These are phyloP conservation scores for Ulvella scutata DNA, from an alignment of 139 green algal species.

Conservation along the genomic window DNA sequence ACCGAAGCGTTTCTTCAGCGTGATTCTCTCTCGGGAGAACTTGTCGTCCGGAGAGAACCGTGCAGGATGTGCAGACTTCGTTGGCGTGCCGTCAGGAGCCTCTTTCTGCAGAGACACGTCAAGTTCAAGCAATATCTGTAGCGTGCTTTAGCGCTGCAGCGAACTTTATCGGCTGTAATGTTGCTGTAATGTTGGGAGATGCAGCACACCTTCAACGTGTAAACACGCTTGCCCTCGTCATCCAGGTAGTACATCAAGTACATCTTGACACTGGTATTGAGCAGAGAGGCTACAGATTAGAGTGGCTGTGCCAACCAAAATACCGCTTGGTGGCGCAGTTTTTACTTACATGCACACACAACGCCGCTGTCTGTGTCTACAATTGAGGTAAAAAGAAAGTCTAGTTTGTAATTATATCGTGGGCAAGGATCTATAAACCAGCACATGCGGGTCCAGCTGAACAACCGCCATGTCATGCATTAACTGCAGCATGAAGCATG, in stretches of 20 bases:
- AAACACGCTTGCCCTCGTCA: slow-evolving; percentile 71
- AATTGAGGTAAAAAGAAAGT: no score
- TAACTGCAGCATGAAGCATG: no score
- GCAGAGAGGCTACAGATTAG: no score
- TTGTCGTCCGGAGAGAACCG: slow-evolving; percentile 97
- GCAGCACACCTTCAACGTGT: slow-evolving; percentile 76
- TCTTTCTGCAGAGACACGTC: slow-evolving; percentile 41
- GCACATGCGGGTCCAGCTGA: no score
- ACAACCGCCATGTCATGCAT: no score
- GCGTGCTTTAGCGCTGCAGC: not conserved
- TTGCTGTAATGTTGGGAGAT: not conserved
- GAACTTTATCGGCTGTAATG: not conserved
- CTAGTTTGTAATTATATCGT: no score
- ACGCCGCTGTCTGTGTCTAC: no score
- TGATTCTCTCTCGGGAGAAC: slow-evolving; percentile 84
- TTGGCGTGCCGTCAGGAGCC: slow-evolving; percentile 61
- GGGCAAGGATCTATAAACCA: no score
- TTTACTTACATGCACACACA: no score
- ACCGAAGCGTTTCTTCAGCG: slow-evolving; percentile 81
- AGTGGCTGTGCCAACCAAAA: no score
- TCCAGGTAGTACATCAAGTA: slow-evolving; percentile 95
- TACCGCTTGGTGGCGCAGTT: no score
- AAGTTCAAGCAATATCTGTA: not conserved
- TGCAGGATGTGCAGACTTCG: slow-evolving; percentile 72
- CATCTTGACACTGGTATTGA: slow-evolving; percentile 51